Evolutionary conservation across 345 rosid species (phyloP), one percentile per base, ranked within the genome.

Genomic region (Citrus reticulata): DNA sequence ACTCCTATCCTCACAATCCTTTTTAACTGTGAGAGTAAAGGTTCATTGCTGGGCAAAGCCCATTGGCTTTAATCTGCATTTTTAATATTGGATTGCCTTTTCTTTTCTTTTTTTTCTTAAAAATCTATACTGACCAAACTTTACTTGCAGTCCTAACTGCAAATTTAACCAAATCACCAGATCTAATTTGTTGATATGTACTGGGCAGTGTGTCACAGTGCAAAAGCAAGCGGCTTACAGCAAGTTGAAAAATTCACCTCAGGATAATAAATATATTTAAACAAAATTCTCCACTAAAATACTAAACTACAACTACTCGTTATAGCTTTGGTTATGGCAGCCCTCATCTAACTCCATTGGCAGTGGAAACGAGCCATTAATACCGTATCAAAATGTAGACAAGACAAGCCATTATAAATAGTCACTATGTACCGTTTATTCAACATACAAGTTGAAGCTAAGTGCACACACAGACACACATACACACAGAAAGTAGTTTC

Each of bases 341-440:
- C 73, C 46, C 34, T 42, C 70, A 67, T 63, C 79, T 80, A 68
- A 61, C 82, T 61, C 35, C 61, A 32, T 17, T 40, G 81, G 71
- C 17, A 77, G 79, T 80, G 51, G 80, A 11, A 77, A 63, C 68
- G 6, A 49, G 66, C 81, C 87, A 82, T 86, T 84, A 86, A 86
- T 86, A 62, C 49, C 7, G 25, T 4, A 9, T 73, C 58, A 73
- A 66, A 64, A n/a, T 61, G 63, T 55, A 60, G 39, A 51, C 34
- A 17, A 8, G 20, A 5, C 20, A 37, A 25, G 8, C 22, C 42
- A 5, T 39, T 80, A 78, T 82, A 82, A 70, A 74, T 65, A 80
- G 64, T 72, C 63, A 73, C 54, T 69, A 2, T 46, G 32, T 25
- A 10, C 78, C 82, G 35, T 34, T 34, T 55, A 6, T 72, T 77